Conservation (phyloP, 2,329 filamentous ascomycete genomes). For the Ascomycota sp. region DNA sequence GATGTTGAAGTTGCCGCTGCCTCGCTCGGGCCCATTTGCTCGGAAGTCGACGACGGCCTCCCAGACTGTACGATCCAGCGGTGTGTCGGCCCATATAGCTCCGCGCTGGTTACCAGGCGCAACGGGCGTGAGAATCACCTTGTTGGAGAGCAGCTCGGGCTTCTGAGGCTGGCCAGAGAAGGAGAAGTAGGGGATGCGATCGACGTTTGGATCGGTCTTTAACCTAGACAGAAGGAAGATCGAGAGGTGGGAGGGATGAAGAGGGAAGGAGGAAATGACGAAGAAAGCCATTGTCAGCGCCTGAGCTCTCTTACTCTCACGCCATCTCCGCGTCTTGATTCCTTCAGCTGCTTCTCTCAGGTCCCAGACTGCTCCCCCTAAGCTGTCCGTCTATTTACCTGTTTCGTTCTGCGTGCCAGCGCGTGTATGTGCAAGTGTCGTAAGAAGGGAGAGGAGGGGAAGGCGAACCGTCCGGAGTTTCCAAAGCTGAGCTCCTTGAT, state of each 20-base stretch:
- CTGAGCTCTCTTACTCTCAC: no score
- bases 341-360: no score
- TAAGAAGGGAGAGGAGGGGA: no score
- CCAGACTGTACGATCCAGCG: slow-evolving; percentile 50
- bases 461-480: slow-evolving; percentile 36
- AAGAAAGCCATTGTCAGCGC: no score
- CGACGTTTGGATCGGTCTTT: slow-evolving; percentile 1
- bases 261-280: background rate
- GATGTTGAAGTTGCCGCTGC: slow-evolving; percentile 75
- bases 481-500: slow-evolving; percentile 64
- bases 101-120: slow-evolving; percentile 71
- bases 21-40: slow-evolving; percentile 65
- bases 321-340: no score
- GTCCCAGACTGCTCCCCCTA: no score
- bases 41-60: slow-evolving; percentile 72
- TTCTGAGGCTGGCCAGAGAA: slow-evolving; percentile 31
- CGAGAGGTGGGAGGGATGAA: background rate
- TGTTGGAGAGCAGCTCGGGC: slow-evolving; percentile 62
- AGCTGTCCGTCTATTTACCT: no score
- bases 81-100: slow-evolving; percentile 55
- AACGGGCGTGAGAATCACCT: slow-evolving; percentile 76
- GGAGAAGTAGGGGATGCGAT: slow-evolving; percentile 30
- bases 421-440: no score
- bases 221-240: background rate
- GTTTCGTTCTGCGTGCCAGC: no score